These are phyloP conservation scores for Phytophthora lateralis DNA, from an alignment of 352 stramenopile species.

Conservation along the genomic window DNA sequence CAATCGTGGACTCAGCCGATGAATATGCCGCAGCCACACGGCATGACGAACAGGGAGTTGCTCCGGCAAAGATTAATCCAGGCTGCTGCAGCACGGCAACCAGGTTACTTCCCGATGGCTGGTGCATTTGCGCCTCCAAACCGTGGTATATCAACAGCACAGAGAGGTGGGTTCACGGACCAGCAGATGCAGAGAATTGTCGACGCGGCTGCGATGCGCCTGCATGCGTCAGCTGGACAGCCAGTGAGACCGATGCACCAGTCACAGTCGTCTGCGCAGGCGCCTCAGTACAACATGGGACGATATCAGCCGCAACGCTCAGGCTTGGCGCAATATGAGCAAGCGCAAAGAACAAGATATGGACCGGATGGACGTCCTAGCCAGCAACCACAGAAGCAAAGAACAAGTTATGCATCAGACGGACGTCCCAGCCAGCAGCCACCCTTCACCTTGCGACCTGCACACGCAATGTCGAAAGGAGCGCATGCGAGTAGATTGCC, in stretches of 20 bases:
- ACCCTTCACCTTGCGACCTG: neutral
- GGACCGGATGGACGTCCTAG: neutral
- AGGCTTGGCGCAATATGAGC: neutral
- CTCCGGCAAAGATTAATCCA: slow-evolving; percentile 26
- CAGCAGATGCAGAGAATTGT: slow-evolving; percentile 20
- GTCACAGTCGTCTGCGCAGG: neutral
- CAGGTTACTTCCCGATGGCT: slow-evolving; percentile 11
- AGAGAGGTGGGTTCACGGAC: neutral
- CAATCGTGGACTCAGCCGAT: slow-evolving; percentile 22
- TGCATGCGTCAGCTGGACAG: slow-evolving; percentile 1
- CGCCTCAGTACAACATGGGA: slow-evolving; percentile 5
- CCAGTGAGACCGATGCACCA: slow-evolving; percentile 8
- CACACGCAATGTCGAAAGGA: slow-evolving; percentile 1
- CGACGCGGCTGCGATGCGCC: slow-evolving; percentile 8
- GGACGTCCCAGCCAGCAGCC: slow-evolving; percentile 2
- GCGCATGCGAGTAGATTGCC: slow-evolving; percentile 6
- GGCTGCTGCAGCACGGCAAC: slow-evolving; percentile 21
- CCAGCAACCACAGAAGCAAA: slow-evolving; percentile 2
- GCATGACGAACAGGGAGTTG: slow-evolving; percentile 14
- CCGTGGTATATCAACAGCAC: neutral
- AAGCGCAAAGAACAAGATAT: slow-evolving; percentile 5
- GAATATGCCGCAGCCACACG: slow-evolving; percentile 4
- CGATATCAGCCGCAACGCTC: slow-evolving; percentile 7
- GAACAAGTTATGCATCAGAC: slow-evolving; percentile 5
- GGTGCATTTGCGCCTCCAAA: slow-evolving; percentile 11